Base-by-base conservation (phyloP, 306 rosid species). In the Herpetospermum pedunculosum region DNA sequence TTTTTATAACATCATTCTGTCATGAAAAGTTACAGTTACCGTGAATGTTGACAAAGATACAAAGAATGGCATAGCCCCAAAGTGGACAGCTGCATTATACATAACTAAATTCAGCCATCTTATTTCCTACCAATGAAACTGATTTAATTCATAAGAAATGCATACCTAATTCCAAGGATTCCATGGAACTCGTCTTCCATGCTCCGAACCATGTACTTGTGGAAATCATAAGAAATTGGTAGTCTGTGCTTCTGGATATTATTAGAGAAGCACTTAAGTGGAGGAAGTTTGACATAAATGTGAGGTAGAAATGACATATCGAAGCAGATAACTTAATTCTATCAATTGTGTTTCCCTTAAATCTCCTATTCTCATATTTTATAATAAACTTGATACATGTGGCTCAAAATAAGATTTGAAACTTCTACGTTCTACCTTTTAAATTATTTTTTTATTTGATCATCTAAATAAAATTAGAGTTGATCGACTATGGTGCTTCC, bases 121-220 rank as follows among this genome's bases (percentile, higher is more conserved):
- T 38, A 37, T 30, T 38, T 52, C 52, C 34, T 67, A 34, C 43
- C 0, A 59, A 18, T 75, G 55, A 52, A 81, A 67, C n/a, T 63
- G 29, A 63, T 77, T 64, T 41, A 76, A 23, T 43, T 67, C 53
- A 41, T 55, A 57, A 60, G 72, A 41, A 48, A 34, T 75, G 76
- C 80, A 43, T 75, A 91, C 98, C 98, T 94, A 78, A 94, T 91
- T 76, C 97, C 97, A n/a, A 94, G 92, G 81, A 94, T 90, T 57
- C 85, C 98, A 18, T 94, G 93, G 79, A 94, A 85, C 81, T 94
- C 98, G 76, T 94, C 98, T 83, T 94, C 98, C 98, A 94, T 94
- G 80, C 98, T 94, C 79, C 97, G 87, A 72, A 91, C 95, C 87
- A 94, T 88, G 74, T 89, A 94, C 32, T 84, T 84, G 79, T 94